Conservation (phyloP, 139 green algal species). For the Chlamydomonas sp. region DNA sequence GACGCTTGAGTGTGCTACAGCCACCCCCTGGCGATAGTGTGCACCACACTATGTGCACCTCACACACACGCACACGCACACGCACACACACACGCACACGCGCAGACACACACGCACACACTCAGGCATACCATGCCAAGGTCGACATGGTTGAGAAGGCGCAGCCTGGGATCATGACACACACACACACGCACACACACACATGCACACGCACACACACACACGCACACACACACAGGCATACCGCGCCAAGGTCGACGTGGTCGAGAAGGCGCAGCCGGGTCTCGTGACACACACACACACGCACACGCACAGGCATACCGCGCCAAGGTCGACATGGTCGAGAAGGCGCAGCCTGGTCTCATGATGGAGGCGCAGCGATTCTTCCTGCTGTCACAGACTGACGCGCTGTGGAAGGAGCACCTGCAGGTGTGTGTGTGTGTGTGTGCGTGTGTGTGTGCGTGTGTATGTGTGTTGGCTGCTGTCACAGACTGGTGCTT, state of each 20-base stretch:
- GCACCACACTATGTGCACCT: too few species aligned
- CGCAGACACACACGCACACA: background rate
- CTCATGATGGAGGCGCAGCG: conserved; percentile 56
- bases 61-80: background rate
- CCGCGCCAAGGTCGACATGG: conserved; percentile 57
- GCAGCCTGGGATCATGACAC: too few species aligned
- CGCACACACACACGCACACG: background rate
- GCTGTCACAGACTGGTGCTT: too few species aligned
- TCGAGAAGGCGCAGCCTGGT: conserved; percentile 69
- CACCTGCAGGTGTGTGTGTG: conserved; percentile 15
- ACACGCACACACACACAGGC: conserved; percentile 27
- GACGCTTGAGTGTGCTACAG: too few species aligned
- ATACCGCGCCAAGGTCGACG: conserved; percentile 66
- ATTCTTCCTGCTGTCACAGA: conserved; percentile 94
- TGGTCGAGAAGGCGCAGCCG: conserved; percentile 68
- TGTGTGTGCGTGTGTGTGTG: conserved; percentile 4
- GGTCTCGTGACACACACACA: conserved; percentile 56
- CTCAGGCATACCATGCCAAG: conserved; percentile 70
- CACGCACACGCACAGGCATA: conserved; percentile 47
- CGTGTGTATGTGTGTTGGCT: too few species aligned
- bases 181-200: background rate
- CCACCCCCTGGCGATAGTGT: too few species aligned
- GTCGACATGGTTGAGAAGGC: conserved; percentile 61
- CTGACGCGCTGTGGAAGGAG: conserved; percentile 96
- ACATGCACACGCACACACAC: background rate